Base-by-base conservation (phyloP, 1,139 yeast species). In the Suhomyces bokatorum region DNA sequence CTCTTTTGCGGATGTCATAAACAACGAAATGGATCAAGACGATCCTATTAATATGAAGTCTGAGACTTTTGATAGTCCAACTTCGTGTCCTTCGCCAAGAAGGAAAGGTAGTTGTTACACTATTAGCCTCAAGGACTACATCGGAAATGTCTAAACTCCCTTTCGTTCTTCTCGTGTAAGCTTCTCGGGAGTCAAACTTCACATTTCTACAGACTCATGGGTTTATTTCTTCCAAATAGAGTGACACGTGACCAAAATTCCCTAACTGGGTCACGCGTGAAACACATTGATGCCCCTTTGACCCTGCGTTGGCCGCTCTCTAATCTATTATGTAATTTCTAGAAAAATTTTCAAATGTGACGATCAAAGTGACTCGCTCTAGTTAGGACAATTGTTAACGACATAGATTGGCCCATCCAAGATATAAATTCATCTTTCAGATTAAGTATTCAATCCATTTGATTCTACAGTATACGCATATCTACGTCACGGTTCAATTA, bases 1-100 rank as follows among this genome's bases (percentile, higher is more conserved):
- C 47, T 64, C 69, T 14, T 67, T 61, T 53, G 70, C 70, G 6
- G 72, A 67, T 40, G 64, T 66, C 58, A 51, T 61, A 31, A 54
- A 55, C 36, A 51, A 54, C 32, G 65, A 62, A 41, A 50, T 48
- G 12, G 41, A 42, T 11, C 31, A 29, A 36, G 46, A 37, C 39
- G 51, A 41, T 22, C 36, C 29, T 7, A 24, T 13, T n/a, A 20
- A 22, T 24, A 4, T 10, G 7, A 34, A 24, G 3, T 8, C 17
- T 14, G 16, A 22, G 10, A 27, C 11, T 6, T 24, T 34, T 5
- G 15, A 34, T 4, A 32, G 35, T 32, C 35, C 27, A 6, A 20
- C 27, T 4, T 17, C 24, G 12, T 17, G 20, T 4, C 35, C 35
- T 15, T 22, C 17, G 20, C 36, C 48, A 39, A 47, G 39, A 39